Evolutionary conservation across 805 yeast genomes (phyloP), one percentile per base, ranked within the genome.

Genomic region (Lipomyces japonicus): DNA sequence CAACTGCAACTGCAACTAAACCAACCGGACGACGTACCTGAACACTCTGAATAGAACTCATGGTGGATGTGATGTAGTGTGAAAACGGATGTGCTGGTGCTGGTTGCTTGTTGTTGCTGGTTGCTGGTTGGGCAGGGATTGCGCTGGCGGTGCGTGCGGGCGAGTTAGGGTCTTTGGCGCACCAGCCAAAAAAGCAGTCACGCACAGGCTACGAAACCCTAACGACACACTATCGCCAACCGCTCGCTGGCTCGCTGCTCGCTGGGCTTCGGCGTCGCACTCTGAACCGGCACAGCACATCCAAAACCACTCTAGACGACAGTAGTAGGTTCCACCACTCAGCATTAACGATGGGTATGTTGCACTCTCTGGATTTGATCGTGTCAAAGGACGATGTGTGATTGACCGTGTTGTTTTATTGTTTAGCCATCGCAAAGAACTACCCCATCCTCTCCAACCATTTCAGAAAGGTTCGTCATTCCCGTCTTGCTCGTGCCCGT

Each of bases 391-490:
- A n/a, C 22, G 37, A 7, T 21, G 3, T 38, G 26, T 10, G 31
- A 9, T 4, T n/a, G 16, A 5, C 14, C 10, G 22, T 5, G 28
- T 32, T 22, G n/a, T 21, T 4, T 25, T 4, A n/a, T 21, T n/a
- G 4, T 42, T 4, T 76, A 90, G 98, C 97, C 78, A 89, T 93
- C 83, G 78, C 93, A 69, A 91, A 93, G 90, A 91, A 91, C 81
- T 83, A 89, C 81, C 96, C 97, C 82, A 80, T 91, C 80, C 86
- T 87, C 83, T 88, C 87, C 85, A 91, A 91, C 85, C 98, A 93
- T 82, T 91, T 91, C 95, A 86, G 97, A 83, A 91, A 91, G 58
- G 58, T 53, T 34, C 22, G 53, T 52, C 12, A 16, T 23, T 7
- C 22, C 30, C 12, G n/a, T 12, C n/a, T 16, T 37, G 12, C 12